Base-by-base conservation (phyloP, 129 eudicot genomes). In the Scalesia atractyloides region DNA sequence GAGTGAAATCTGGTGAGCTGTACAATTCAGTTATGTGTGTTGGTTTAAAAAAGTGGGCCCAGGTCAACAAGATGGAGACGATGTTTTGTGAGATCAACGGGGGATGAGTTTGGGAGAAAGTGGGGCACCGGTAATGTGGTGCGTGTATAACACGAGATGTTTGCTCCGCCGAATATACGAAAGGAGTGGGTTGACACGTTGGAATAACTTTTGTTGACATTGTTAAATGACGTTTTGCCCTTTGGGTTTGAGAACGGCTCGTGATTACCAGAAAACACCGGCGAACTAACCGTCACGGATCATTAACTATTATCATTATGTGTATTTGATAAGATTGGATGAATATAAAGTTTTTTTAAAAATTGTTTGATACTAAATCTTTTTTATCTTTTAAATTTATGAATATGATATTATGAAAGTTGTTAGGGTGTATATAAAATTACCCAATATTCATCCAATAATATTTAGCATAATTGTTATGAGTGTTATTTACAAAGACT, bases 1-100 rank as follows among this genome's bases (percentile, higher is more conserved):
- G 81, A 68, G 70, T 76, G 75, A 76, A 59, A 76, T 69, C 64
- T 5, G 81, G 81, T 76, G 81, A 76, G 81, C 76, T 77, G 81
- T 70, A 77, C 44, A 76, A 68, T 76, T 57, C 69, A 59, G 65
- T 57, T 26, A 58, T 59, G 64, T 68, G 64, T 41, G 47, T 57
- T 46, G 14, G 41, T 75, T 76, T 26, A 60, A 10, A 49, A 48
- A 50, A 3, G 76, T 77, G 82, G 72, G 77, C n/a, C 76, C 74
- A 57, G 43, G 62, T 76, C 59, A 61, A 68, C 17, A 26, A 41
- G 43, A 13, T 41, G 30, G 12, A 47, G 48, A 58, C 75, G 49
- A 36, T 2, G 34, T 58, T 59, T 37, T 59, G 54, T 36, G 16
- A 61, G 49, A 77, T 77, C 61, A 53, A 78, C 82, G 82, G 82